phyloP scores from a whole-genome alignment of 139 green algal genomes.

The Limnomonas spitsbergensis region DNA sequence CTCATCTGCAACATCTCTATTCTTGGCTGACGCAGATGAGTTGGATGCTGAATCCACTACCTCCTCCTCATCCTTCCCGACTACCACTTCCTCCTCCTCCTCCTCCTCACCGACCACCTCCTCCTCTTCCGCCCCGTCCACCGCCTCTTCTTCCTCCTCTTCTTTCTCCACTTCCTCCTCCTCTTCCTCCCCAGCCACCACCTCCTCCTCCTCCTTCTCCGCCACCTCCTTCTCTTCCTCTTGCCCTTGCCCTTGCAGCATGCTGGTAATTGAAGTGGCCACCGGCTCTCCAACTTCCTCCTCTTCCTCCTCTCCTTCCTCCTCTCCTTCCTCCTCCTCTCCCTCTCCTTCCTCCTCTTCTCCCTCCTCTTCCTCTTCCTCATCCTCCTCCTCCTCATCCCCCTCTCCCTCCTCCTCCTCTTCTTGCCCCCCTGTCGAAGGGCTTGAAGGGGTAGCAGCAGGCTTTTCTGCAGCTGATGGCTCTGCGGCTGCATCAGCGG shows the following conservation, averaged over 20 bases:
- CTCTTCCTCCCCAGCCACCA: not conserved
- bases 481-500: no score
- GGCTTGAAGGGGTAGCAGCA: no score
- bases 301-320: not conserved
- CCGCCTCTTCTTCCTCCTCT: not conserved
- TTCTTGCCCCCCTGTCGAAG: no score
- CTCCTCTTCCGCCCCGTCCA: not conserved
- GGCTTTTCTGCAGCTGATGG: no score
- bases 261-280: not conserved
- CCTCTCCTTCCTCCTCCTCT: not conserved
- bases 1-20: no score
- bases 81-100: not conserved
- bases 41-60: not conserved
- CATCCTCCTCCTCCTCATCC: not conserved
- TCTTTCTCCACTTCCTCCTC: not conserved
- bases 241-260: not conserved
- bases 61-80: not conserved
- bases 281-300: not conserved
- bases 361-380: not conserved
- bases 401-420: not conserved
- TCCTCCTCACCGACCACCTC: not conserved
- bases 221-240: not conserved
- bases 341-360: not conserved
- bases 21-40: not conserved
- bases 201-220: not conserved